These are phyloP conservation scores for Penicillium longicatenatum DNA, from an alignment of 495 filamentous ascomycete species.

Conservation along the genomic window DNA sequence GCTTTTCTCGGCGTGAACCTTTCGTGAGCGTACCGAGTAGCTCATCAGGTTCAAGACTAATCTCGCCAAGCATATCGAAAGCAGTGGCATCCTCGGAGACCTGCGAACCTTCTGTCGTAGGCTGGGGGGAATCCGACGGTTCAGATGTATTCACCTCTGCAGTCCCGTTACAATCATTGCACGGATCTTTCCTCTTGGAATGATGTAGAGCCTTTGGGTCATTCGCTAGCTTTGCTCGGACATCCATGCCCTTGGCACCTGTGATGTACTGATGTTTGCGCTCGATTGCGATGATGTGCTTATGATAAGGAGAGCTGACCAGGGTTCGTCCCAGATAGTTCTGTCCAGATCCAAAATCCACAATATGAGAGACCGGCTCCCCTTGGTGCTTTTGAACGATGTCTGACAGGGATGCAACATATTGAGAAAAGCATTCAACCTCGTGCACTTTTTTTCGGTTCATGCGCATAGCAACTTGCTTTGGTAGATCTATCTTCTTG, in stretches of 20 bases:
- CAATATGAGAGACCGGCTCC: constrained; percentile 74
- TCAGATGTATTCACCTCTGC: constrained; percentile 6
- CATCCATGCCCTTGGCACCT: constrained; percentile 82
- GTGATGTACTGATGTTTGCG: constrained; percentile 80
- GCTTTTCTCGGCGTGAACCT: neutral
- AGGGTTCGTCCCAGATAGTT: constrained; percentile 91
- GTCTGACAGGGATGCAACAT: constrained; percentile 52
- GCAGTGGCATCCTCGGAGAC: constrained; percentile 27
- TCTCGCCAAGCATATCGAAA: constrained; percentile 42
- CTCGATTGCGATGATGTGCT: constrained; percentile 88
- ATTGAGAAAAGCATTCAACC: constrained; percentile 67
- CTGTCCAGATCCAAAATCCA: constrained; percentile 95
- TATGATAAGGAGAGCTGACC: constrained; percentile 81
- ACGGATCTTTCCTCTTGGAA: constrained; percentile 43
- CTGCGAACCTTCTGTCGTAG: neutral
- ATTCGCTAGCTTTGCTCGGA: constrained; percentile 55
- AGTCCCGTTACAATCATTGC: constrained; percentile 26
- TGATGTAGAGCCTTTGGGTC: constrained; percentile 63
- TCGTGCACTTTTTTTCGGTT: constrained; percentile 95
- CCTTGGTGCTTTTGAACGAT: constrained; percentile 56
- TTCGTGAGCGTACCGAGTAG: constrained; percentile 16
- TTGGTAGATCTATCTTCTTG: constrained; percentile 49
- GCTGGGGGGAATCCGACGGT: neutral
- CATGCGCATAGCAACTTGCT: constrained; percentile 84
- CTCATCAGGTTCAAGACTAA: constrained; percentile 38